A percentile compares a stretch with the other conserved stretches of the same genome.
These are phyloP conservation scores for Dichomitus squalens DNA, from an alignment of 1,284 basidiomycete species.

Conservation along the genomic window DNA sequence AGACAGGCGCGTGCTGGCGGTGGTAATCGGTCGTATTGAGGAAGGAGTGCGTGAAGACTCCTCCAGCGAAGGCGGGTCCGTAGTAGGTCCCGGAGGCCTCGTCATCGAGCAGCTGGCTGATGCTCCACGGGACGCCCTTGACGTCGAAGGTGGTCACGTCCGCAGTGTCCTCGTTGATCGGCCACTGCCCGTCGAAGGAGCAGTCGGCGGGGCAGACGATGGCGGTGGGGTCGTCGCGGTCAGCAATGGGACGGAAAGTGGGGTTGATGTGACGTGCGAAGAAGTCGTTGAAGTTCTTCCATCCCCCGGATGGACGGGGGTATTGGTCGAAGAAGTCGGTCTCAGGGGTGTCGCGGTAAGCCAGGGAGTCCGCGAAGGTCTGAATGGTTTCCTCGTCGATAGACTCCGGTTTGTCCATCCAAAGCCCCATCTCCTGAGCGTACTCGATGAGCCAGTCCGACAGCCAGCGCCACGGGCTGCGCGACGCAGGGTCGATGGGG, in stretches of 20 bases:
- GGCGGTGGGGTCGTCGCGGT: slow-evolving; percentile 3
- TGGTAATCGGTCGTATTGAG: slow-evolving; percentile 26
- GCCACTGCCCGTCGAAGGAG: slow-evolving; percentile 20
- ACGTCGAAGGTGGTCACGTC: slow-evolving; percentile 9
- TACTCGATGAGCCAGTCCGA: slow-evolving; percentile 24
- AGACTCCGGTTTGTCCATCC: slow-evolving; percentile 19
- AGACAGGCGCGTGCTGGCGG: slow-evolving; percentile 26
- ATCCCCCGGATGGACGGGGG: slow-evolving; percentile 9
- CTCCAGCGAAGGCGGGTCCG: slow-evolving; percentile 19
- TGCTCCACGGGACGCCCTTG: slow-evolving; percentile 24
- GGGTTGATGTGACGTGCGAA: slow-evolving; percentile 22
- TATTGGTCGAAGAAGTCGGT: slow-evolving; percentile 21
- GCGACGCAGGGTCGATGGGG: slow-evolving; percentile 16
- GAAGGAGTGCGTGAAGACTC: slow-evolving; percentile 26
- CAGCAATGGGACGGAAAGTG: slow-evolving; percentile 17
- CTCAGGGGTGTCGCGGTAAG: slow-evolving; percentile 13
- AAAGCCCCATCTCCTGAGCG: slow-evolving; percentile 21
- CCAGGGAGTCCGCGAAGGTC: slow-evolving; percentile 12
- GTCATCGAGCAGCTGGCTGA: slow-evolving; percentile 23
- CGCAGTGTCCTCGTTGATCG: slow-evolving; percentile 12
- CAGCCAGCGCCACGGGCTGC: slow-evolving; percentile 16
- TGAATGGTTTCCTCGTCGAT: slow-evolving; percentile 14
- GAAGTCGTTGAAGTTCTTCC: slow-evolving; percentile 28
- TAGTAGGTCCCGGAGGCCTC: background rate
- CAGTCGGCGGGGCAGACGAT: slow-evolving; percentile 26